Base-by-base conservation (phyloP, 2,329 filamentous ascomycete genomes). In the Elsinoe batatas region DNA sequence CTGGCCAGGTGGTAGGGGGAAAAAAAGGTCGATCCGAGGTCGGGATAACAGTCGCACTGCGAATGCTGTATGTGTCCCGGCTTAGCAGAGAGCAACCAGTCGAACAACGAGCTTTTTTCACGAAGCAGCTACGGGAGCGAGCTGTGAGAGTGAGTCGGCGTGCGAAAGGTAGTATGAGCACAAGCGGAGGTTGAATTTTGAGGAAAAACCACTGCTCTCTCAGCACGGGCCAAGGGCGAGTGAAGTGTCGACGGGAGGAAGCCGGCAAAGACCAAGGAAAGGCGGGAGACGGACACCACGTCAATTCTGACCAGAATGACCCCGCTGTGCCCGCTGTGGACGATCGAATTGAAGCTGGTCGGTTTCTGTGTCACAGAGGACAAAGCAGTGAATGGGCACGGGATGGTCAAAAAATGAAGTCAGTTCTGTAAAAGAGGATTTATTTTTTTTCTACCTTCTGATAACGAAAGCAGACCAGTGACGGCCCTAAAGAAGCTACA, bases 81-180 rank as follows among this genome's bases (percentile, higher is more conserved):
- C 15, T 15, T n/a, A 35, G 32, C 26, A 13, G 33, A 18, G 11
- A 15, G 12, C 20, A 12, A 17, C 30, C 44, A 20, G 30, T 35
- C 40, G 40, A 44, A 44, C 18, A 44, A 22, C 40, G 12, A 17
- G 40, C 20, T 22, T 26, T 10, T 10, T 22, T 26, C 6, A 13
- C 40, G 26, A 30, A 30, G 26, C 26, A 30, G 26, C 26, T 30
- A 7, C 26, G 3, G 26, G 20, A 44, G 18, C 11, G 40, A 44
- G 40, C 40, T 30, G 47, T 51, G 32, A 51, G n/a, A 6, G 12
- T 20, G n/a, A 20, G 32, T 35, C 6, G 40, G 47, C 37, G 47
- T 51, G 18, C 32, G 44, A 49, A 35, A 37, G 15, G 47, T 35
- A 20, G 47, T 51, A 33, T 51, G 47, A 51, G 47, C 47, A 51